Conservation (phyloP, 140 eudicot genomes). For the Cichorium intybus region DNA sequence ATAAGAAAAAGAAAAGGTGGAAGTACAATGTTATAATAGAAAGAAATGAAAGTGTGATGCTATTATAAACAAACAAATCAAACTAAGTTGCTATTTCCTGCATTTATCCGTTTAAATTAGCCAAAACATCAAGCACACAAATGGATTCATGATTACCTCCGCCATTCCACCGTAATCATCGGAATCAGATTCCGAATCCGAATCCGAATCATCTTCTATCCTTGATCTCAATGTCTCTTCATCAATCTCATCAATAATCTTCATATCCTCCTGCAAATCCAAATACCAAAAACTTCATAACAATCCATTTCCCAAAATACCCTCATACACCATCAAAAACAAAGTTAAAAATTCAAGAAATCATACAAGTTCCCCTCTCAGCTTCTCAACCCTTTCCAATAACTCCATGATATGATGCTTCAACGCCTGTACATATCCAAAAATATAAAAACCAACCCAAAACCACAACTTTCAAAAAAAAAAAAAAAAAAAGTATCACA, state of each 20-base stretch:
- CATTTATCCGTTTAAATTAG: neutral
- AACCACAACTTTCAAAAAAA: neutral
- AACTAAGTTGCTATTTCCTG: too few relatives aligned
- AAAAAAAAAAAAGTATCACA: neutral
- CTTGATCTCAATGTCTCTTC: slow-evolving; percentile 59
- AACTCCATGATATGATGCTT: slow-evolving; percentile 74
- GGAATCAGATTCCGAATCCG: slow-evolving; percentile 32
- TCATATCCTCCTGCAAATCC: slow-evolving; percentile 67
- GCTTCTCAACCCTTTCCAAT: slow-evolving; percentile 50
- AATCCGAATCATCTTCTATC: slow-evolving; percentile 51
- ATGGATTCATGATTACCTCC: slow-evolving; percentile 36
- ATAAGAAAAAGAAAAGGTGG: too few relatives aligned
- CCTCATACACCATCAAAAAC: neutral
- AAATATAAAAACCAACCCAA: neutral
- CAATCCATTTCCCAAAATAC: slow-evolving; percentile 4
- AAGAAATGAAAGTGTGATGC: too few relatives aligned
- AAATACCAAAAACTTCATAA: neutral
- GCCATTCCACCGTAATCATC: slow-evolving; percentile 36
- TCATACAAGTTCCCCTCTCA: slow-evolving; percentile 73
- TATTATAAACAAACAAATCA: too few relatives aligned
- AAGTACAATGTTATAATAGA: too few relatives aligned
- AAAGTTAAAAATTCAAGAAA: slow-evolving; percentile 3
- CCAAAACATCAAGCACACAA: neutral
- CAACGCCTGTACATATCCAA: slow-evolving; percentile 54
- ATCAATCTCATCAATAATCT: slow-evolving; percentile 40